These are phyloP conservation scores for Tetraselmis striata DNA, from an alignment of 139 green algal species.

Conservation along the genomic window DNA sequence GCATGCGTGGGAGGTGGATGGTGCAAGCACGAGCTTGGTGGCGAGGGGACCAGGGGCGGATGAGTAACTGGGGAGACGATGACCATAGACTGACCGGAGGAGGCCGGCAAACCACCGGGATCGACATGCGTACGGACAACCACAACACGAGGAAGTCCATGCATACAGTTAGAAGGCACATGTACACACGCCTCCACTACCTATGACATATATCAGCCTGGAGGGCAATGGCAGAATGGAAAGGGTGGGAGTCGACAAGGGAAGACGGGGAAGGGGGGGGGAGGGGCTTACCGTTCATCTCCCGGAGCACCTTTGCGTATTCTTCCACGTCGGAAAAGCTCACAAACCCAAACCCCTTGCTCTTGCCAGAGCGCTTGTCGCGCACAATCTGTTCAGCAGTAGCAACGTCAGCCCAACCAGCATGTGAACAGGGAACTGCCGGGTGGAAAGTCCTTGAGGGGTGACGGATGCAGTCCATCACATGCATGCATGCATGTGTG, in stretches of 20 bases:
- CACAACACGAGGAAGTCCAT: too few relatives aligned
- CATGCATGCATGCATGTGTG: background rate
- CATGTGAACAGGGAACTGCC: background rate
- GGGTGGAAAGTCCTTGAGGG: background rate
- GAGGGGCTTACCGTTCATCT: conserved; percentile 49
- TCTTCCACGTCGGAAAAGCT: conserved; percentile 73
- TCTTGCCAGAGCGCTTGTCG: conserved; percentile 69
- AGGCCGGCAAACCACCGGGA: too few relatives aligned
- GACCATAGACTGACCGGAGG: too few relatives aligned
- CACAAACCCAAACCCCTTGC: conserved; percentile 92
- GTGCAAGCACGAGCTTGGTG: too few relatives aligned
- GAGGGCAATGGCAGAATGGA: background rate
- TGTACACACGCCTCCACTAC: too few relatives aligned
- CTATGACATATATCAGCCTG: too few relatives aligned
- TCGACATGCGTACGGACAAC: too few relatives aligned
- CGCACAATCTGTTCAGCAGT: conserved; percentile 60
- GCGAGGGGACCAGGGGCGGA: too few relatives aligned
- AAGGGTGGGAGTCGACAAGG: background rate
- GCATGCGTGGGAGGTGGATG: too few relatives aligned
- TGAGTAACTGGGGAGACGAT: too few relatives aligned
- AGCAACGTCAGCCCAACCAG: background rate
- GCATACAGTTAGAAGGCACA: too few relatives aligned
- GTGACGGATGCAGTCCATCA: too few relatives aligned
- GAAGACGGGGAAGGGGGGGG: background rate
- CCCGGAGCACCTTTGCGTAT: conserved; percentile 69